Base-by-base conservation (phyloP, 208 protist species). In the Angomonas ambiguus region DNA sequence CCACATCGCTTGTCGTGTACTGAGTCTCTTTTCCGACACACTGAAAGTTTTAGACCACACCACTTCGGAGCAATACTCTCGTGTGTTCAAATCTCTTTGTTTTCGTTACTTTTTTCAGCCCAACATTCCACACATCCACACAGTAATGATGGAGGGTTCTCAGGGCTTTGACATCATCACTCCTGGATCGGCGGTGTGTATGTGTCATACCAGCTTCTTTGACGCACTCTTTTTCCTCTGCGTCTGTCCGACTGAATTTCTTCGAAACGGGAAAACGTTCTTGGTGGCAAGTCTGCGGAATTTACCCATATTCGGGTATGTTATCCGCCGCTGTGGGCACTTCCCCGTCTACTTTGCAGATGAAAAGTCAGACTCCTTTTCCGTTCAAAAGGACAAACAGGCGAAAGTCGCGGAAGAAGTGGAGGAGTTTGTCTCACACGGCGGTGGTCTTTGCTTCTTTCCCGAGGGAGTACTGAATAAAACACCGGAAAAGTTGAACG, bases 281-380 rank as follows among this genome's bases (percentile, higher is more conserved):
- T 38, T 85, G 24, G 92, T 92, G 71, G 69, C 65, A 28, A 73
- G 78, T 0, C 68, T 95, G 25, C 75, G 65, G 51, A 74, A 79
- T 41, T 25, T 93, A 20, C 86, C 89, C 1, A 11, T 95, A 20
- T 80, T 92, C 42, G 86, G 89, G 5, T 68, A 77, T 58, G 71
- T 86, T n/a, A 63, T 92, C 64, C 48, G 61, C 38, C 68, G 76
- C 51, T 78, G 66, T 32, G 89, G 78, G 0, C 78, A 92, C 66
- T 82, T 92, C 31, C 88, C 88, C 0, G 85, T 95, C 33, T 88
- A 91, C 71, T 95, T 92, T 62, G 79, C 69, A 2, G 68, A 79
- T 32, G 72, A 85, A 31, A 72, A 62, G 20, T 74, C 32, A 41
- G 30, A 33, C 34, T 77, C 67, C 41, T 94, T 91, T 48, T 48